Base-by-base conservation (phyloP, 208 protist species). In the Leishmania guyanensis region DNA sequence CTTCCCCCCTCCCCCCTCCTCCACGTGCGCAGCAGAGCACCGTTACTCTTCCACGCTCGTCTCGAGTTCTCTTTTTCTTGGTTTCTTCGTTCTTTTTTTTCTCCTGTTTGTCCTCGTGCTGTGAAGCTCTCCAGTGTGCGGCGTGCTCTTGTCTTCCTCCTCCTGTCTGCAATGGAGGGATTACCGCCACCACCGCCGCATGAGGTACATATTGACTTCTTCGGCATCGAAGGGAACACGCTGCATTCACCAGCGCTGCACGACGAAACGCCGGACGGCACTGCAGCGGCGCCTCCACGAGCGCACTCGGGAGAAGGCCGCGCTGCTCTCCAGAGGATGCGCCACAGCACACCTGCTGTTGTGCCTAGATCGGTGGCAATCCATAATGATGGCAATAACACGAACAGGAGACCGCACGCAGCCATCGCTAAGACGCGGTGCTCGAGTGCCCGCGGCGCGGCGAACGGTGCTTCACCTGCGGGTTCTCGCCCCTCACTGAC, bases 1-100 rank as follows among this genome's bases (percentile, higher is more conserved):
- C 48, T 26, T 58, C 2, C 29, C n/a, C 48, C 48, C 70, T 43
- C 48, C 9, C 2, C 48, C 48, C 16, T 48, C 70, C 22, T 60
- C 68, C 22, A 20, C 22, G 39, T 26, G 39, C 2, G 33, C 68
- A 72, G 39, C 68, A 50, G 20, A 72, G 39, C 17, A 68, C 39
- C 62, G 14, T 68, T 16, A 29, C 9, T 29, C 12, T 68, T 20
- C 62, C 62, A 39, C 29, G 29, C 29, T 68, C 26, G 29, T 9
- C 62, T 68, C 39, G 26, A 26, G 20, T 51, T 29, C 20, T 72
- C 5, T 72, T 43, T 74, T 54, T 72, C 8, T 48, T n/a, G 43
- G 36, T 65, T 77, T 85, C 12, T 60, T 46, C 43, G 22, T 78
- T 82, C 51, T 10, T 83, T 86, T 65, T n/a, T 68, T 64, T 64